Evolutionary conservation across 306 rosid genomes (phyloP).

Genomic region (Senna tora): DNA sequence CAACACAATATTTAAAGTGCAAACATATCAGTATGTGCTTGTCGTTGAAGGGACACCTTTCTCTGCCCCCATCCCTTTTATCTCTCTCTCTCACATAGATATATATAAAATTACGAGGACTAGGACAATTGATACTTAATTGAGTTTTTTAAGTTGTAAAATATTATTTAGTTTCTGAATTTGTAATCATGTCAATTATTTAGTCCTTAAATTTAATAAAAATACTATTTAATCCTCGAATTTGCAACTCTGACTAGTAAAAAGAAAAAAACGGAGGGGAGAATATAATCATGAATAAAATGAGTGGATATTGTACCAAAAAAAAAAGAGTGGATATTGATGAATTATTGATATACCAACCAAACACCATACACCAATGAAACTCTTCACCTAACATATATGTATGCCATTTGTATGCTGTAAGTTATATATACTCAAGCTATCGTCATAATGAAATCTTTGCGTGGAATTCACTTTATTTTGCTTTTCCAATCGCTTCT

Average conservation of each 20-base stretch:
- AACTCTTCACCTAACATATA: constrained; percentile 7
- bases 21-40: not conserved
- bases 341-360: not conserved
- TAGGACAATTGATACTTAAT: too few species aligned
- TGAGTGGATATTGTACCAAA: not conserved
- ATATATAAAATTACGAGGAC: too few species aligned
- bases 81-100: too few species aligned
- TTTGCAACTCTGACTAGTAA: too few species aligned
- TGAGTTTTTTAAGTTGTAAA: too few species aligned
- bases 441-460: constrained; percentile 18
- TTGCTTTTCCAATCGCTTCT: not conserved
- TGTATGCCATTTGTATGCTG: not conserved
- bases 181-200: too few species aligned
- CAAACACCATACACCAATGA: not conserved
- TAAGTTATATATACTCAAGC: constrained; percentile 6
- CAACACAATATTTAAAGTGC: not conserved
- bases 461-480: constrained; percentile 32
- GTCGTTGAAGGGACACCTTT: not conserved
- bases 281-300: too few species aligned
- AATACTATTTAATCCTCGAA: too few species aligned
- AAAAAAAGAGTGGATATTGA: not conserved
- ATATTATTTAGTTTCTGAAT: too few species aligned
- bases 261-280: too few species aligned
- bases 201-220: too few species aligned
- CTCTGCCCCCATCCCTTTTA: too few species aligned